Conservation (phyloP, 768 basidiomycete genomes). For the Calvatia gigantea region DNA sequence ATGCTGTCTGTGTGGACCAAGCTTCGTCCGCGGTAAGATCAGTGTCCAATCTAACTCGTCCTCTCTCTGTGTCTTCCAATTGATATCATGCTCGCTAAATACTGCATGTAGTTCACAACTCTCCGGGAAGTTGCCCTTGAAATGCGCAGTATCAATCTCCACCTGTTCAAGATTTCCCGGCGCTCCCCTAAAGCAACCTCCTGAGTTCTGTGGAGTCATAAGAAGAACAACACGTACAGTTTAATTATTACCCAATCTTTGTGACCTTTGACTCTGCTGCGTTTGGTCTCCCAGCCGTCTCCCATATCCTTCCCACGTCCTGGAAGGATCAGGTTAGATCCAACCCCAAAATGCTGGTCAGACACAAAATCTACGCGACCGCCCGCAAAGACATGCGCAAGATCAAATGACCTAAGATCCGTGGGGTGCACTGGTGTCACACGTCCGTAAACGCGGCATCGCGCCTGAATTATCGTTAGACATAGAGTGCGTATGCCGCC, state of each 20-base stretch:
- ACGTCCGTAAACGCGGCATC: conserved; percentile 88
- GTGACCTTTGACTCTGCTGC: conserved; percentile 76
- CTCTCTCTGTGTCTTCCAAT: conserved; percentile 31
- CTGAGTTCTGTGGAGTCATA: not conserved
- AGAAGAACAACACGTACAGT: conserved; percentile 51
- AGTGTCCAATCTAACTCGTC: conserved; percentile 61
- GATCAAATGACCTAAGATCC: conserved; percentile 58
- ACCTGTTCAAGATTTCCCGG: conserved; percentile 70
- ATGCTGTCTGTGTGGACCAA: conserved; percentile 89
- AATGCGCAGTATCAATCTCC: conserved; percentile 93
- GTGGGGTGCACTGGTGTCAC: conserved; percentile 64
- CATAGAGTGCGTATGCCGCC: conserved; percentile 2
- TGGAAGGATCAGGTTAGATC: conserved; percentile 86
- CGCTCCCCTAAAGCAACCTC: conserved; percentile 55
- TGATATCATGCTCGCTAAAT: conserved; percentile 32
- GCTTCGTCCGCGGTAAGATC: conserved; percentile 72
- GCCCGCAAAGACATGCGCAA: conserved; percentile 89
- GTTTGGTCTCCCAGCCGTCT: conserved; percentile 97
- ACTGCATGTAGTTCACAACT: conserved; percentile 76
- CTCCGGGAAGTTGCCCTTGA: conserved; percentile 94
- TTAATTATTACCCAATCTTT: conserved; percentile 91
- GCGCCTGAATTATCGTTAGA: conserved; percentile 51
- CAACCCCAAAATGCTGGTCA: conserved; percentile 94
- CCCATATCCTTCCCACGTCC: conserved; percentile 95
- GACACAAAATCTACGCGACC: conserved; percentile 82